Evolutionary conservation across 73 alveolate genomes (phyloP).

Genomic region (Tetrahymena thermophila): DNA sequence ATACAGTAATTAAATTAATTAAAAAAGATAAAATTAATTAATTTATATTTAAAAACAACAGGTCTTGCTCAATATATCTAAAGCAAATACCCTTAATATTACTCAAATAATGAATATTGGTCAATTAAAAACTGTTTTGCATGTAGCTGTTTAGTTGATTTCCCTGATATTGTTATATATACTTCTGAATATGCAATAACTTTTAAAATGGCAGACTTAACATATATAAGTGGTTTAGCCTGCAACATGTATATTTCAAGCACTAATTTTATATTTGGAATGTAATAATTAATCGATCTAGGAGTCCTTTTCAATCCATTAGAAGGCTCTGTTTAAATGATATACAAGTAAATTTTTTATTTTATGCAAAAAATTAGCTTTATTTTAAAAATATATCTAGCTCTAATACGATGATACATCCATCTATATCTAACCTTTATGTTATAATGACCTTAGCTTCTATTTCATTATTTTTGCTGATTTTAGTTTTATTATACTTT

Average conservation of each 20-base stretch:
- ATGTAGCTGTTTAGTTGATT: neutral
- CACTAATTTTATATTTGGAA: neutral
- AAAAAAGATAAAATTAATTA: neutral
- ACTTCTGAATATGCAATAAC: neutral
- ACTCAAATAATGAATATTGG: neutral
- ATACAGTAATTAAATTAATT: neutral
- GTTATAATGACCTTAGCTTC: neutral
- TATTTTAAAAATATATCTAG: neutral
- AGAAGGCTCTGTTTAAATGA: neutral
- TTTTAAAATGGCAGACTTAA: neutral
- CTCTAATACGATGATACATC: neutral
- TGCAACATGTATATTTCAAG: neutral
- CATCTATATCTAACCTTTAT: neutral
- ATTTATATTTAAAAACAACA: neutral
- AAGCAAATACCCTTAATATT: neutral
- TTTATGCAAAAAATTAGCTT: neutral
- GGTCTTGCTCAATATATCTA: neutral
- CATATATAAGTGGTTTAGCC: neutral
- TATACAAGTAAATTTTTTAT: neutral
- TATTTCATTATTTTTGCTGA: neutral
- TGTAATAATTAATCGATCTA: neutral
- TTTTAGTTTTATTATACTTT: neutral
- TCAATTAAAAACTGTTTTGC: neutral
- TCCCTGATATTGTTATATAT: neutral
- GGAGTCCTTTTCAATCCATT: neutral